Base-by-base conservation (phyloP, 495 filamentous ascomycete genomes). In the Lophiostoma macrostomum region DNA sequence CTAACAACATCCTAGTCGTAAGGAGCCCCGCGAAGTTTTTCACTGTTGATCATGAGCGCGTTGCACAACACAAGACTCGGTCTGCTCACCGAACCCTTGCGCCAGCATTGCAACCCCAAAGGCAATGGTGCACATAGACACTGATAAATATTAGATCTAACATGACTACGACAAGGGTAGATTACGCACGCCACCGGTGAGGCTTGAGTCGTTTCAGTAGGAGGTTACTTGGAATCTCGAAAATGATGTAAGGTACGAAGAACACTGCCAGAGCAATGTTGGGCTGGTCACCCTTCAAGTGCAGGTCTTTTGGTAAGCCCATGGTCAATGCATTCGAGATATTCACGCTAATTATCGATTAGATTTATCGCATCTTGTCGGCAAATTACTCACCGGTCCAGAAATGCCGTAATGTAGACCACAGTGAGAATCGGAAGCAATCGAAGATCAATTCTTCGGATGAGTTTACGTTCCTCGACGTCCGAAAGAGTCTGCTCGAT, bases 211-310 rank as follows among this genome's bases (percentile, higher is more conserved):
- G 28, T 30, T 41, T 56, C 29, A 66, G 18, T 0, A 64, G 14
- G 19, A 66, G 6, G 34, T 63, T 65, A 19, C 55, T 45, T 12
- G 64, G 59, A 39, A 58, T 40, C 37, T 58, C 54, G 29, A 58
- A 58, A 20, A 63, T 6, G 24, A 56, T 36, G 25, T 70, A 71
- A 10, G 69, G 65, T 23, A 71, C 54, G 53, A 70, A 72, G 54
- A 72, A 67, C 3, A 73, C 63, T 1, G 56, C 56, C 10, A 64
- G 58, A 7, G 48, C 43, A 24, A 50, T 44, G 19, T 52, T 52
- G 3, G 37, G 35, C 13, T 52, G 35, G 19, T 52, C 19, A 14
- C 36, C 37, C 10, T 19, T 39, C 13, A 52, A 16, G 5, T 42
- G 18, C 5, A 52, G 48, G 4, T 42, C 37, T 20, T 52, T 42